A percentile compares a stretch with the other conserved stretches of the same genome.
Evolutionary conservation across 495 filamentous ascomycete species (phyloP).

Genomic region (Sabuloglossum arenarium): DNA sequence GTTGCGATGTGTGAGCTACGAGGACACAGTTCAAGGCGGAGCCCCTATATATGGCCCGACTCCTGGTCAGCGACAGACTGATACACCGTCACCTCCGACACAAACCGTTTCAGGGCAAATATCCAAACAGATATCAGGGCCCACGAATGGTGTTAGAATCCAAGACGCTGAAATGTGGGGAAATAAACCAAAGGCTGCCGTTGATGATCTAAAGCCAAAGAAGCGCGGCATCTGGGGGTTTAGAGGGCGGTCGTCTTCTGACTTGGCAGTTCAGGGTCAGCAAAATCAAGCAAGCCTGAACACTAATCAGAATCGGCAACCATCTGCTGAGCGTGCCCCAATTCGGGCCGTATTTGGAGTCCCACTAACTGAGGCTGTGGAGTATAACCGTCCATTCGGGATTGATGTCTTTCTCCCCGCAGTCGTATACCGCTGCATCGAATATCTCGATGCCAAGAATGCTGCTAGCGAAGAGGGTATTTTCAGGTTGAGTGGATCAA

Average conservation of each 20-base stretch:
- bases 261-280: conserved; percentile 22
- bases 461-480: conserved; percentile 83
- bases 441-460: conserved; percentile 71
- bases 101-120: conserved; percentile 13
- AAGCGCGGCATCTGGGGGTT: conserved; percentile 95
- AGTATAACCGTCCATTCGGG: conserved; percentile 51
- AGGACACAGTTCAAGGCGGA: conserved; percentile 55
- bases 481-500: conserved; percentile 87
- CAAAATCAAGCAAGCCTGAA: conserved; percentile 16
- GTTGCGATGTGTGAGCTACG: conserved; percentile 67
- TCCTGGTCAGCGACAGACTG: conserved; percentile 13
- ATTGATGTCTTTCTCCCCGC: conserved; percentile 58
- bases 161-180: conserved; percentile 79
- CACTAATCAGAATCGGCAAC: conserved; percentile 11
- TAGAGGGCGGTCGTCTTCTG: conserved; percentile 42
- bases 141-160: conserved; percentile 70
- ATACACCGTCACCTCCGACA: conserved; percentile 23
- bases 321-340: conserved; percentile 24
- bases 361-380: conserved; percentile 61
- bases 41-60: conserved; percentile 35
- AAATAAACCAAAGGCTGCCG: conserved; percentile 32
- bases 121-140: conserved; percentile 58
- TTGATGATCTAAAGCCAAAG: conserved; percentile 46
- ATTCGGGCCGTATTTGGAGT: conserved; percentile 70
- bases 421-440: conserved; percentile 92